These are phyloP conservation scores for Penicillium coffeae DNA, from an alignment of 495 filamentous ascomycete genomes.

Conservation along the genomic window DNA sequence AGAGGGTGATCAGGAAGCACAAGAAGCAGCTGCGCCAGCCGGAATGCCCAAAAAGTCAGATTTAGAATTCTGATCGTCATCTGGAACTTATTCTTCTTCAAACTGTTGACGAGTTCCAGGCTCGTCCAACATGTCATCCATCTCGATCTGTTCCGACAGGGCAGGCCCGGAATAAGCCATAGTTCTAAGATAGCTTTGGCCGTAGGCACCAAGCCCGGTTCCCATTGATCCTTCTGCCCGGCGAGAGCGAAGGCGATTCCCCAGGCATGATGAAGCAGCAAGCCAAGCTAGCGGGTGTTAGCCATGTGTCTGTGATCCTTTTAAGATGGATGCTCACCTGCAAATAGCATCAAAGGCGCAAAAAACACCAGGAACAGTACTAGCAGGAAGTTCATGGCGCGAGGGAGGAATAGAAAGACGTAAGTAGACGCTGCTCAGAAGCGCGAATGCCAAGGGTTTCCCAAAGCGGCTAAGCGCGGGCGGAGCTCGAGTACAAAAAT, in stretches of 20 bases:
- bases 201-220: slow-evolving; percentile 45
- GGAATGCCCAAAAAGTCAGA: slow-evolving; percentile 60
- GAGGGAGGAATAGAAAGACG: neutral
- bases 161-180: slow-evolving; percentile 51
- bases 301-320: neutral
- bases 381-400: slow-evolving; percentile 46
- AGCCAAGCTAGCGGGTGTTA: slow-evolving; percentile 47
- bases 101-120: slow-evolving; percentile 25
- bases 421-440: neutral
- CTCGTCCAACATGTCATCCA: slow-evolving; percentile 56
- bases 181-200: slow-evolving; percentile 50
- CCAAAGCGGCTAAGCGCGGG: slow-evolving; percentile 27
- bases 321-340: slow-evolving; percentile 32
- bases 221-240: slow-evolving; percentile 32
- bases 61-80: slow-evolving; percentile 61
- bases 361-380: slow-evolving; percentile 49
- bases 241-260: slow-evolving; percentile 48
- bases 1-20: slow-evolving; percentile 71
- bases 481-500: slow-evolving; percentile 21
- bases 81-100: slow-evolving; percentile 33
- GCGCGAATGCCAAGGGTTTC: slow-evolving; percentile 10
- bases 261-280: slow-evolving; percentile 56
- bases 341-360: slow-evolving; percentile 42
- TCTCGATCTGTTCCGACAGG: slow-evolving; percentile 62
- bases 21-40: slow-evolving; percentile 46